phyloP scores from a whole-genome alignment of 345 rosid species.

The Microcos paniculata region DNA sequence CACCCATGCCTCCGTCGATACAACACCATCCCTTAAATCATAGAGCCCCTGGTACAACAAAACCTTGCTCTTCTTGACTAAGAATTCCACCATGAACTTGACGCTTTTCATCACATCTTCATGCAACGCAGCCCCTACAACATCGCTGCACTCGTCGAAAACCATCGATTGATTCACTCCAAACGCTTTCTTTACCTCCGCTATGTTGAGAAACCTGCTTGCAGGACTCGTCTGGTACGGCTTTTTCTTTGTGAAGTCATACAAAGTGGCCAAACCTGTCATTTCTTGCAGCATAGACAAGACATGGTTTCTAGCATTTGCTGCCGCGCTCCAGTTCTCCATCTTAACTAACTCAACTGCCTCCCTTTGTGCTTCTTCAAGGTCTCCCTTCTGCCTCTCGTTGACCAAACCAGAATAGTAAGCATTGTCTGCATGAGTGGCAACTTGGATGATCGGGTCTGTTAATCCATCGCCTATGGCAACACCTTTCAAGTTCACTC shows the following conservation, averaged over 20 bases:
- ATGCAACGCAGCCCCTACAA: slow-evolving; percentile 33
- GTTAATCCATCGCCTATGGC: slow-evolving; percentile 85
- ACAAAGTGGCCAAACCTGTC: slow-evolving; percentile 75
- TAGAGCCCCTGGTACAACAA: slow-evolving; percentile 65
- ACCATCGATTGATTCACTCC: slow-evolving; percentile 46
- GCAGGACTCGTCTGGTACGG: slow-evolving; percentile 53
- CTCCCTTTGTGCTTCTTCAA: slow-evolving; percentile 54
- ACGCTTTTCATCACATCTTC: slow-evolving; percentile 80
- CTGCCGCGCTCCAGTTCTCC: slow-evolving; percentile 61
- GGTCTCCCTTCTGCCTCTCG: slow-evolving; percentile 54
- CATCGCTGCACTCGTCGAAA: slow-evolving; percentile 51
- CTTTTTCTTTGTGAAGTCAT: slow-evolving; percentile 41
- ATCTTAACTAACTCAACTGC: slow-evolving; percentile 37
- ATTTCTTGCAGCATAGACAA: slow-evolving; percentile 43
- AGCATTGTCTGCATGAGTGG: slow-evolving; percentile 53
- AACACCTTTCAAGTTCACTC: slow-evolving; percentile 57
- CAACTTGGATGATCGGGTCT: slow-evolving; percentile 59
- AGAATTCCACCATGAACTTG: slow-evolving; percentile 62
- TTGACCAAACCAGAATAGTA: slow-evolving; percentile 65
- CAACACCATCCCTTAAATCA: slow-evolving; percentile 68
- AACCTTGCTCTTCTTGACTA: slow-evolving; percentile 48
- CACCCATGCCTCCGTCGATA: slow-evolving; percentile 76
- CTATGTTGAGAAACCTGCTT: slow-evolving; percentile 32
- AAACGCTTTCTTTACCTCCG: slow-evolving; percentile 45
- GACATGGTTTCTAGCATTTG: slow-evolving; percentile 43